Percentiles rank a stretch among this genome's conserved stretches.
Evolutionary conservation across 495 filamentous ascomycete genomes (phyloP).

Genomic region (Massariosphaeria phaeospora): DNA sequence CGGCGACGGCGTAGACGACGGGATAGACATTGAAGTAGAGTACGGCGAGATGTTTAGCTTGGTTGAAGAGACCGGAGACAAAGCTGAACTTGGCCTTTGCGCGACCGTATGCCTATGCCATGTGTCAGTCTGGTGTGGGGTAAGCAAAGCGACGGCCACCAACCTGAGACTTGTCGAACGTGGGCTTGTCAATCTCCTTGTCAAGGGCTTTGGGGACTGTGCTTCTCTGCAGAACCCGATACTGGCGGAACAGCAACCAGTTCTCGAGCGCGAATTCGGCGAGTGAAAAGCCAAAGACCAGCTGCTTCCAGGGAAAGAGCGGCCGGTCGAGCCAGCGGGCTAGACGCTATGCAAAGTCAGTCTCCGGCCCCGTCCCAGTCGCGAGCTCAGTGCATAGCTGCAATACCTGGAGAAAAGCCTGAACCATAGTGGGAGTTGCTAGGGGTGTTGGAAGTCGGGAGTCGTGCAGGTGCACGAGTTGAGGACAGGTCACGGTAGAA

Average conservation of each 20-base stretch:
- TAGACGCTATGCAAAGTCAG: conserved; percentile 59
- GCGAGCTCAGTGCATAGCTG: neutral
- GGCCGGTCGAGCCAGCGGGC: conserved; percentile 84
- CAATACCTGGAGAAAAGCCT: conserved; percentile 36
- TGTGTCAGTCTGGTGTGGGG: conserved; percentile 19
- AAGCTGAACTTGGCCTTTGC: conserved; percentile 89
- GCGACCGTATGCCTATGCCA: conserved; percentile 73
- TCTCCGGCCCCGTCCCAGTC: neutral
- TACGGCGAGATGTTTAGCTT: conserved; percentile 78
- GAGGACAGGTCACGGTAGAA: conserved; percentile 24
- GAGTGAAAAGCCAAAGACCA: conserved; percentile 88
- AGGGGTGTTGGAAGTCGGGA: neutral
- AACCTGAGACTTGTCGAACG: conserved; percentile 90
- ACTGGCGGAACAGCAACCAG: conserved; percentile 80
- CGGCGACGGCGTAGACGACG: conserved; percentile 80
- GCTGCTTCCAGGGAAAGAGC: conserved; percentile 92
- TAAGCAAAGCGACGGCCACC: conserved; percentile 9
- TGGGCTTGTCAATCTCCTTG: conserved; percentile 79
- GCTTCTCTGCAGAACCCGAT: conserved; percentile 71
- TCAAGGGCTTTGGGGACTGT: conserved; percentile 78
- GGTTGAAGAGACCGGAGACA: conserved; percentile 72
- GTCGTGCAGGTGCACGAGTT: conserved; percentile 4
- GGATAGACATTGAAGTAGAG: conserved; percentile 88
- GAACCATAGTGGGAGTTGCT: conserved; percentile 27
- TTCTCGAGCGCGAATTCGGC: conserved; percentile 84